Base-by-base conservation (phyloP, 176 grass and related monocot genomes). In the Tillandsia fasciculata region DNA sequence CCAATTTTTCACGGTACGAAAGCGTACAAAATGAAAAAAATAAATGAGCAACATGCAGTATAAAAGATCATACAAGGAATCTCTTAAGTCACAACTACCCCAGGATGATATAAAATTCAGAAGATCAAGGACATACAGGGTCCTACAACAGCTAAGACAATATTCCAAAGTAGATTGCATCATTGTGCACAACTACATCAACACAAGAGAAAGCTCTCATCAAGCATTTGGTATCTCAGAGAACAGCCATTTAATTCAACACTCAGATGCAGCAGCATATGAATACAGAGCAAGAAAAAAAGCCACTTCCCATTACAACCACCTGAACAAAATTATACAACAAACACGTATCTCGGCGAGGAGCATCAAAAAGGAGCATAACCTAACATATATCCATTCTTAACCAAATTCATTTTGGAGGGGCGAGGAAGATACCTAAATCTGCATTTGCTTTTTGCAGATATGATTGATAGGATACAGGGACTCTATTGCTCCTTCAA, bases 401-500 rank as follows among this genome's bases (percentile, higher is more conserved):
- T 61, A 18, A 61, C n/a, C 33, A 42, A 42, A 42, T 42, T 42
- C 33, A 42, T 42, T 42, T 42, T 42, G 33, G 33, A 42, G 56
- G 56, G 22, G 10, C 7, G 8, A 61, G 8, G 22, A 61, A 61
- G 56, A 61, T 61, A 20, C 56, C 17, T 61, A 61, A 61, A 61
- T 20, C 11, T 7, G 15, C 56, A 23, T 9, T 7, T 61, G 56
- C 56, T 61, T 61, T 57, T 15, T 61, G 17, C 8, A 61, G 33
- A 61, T 23, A 61, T 23, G 56, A 15, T 61, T 20, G 22, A 61
- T 61, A 61, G 56, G 22, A 22, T 14, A 42, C 33, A 42, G 8
- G 23, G 51, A 27, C 63, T 65, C 79, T 79, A 88, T 69, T 75
- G 81, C 74, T 79, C 80, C 68, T 72, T 82, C 66, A 78, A 77